Evolutionary conservation across 2,329 filamentous ascomycete species (phyloP).

Genomic region (Colletotrichum echinochloae): DNA sequence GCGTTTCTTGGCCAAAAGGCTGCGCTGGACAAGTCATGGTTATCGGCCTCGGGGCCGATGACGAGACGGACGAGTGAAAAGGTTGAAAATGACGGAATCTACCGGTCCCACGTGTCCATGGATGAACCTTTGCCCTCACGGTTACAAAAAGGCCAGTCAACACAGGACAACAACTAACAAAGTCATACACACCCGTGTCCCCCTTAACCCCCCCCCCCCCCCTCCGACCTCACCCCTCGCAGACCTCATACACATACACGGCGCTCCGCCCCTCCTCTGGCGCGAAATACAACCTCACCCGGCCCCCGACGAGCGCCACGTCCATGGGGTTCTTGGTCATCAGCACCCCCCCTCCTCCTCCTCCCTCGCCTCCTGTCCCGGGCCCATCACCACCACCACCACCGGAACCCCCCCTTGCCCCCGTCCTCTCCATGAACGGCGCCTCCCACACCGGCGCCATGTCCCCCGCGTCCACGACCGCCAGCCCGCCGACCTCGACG

Average conservation of each 20-base stretch:
- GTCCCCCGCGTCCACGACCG: conserved; percentile 58
- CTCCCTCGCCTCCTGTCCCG: not conserved
- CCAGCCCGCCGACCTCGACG: conserved; percentile 57
- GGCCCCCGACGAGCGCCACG: conserved; percentile 56
- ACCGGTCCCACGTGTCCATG: too few species aligned
- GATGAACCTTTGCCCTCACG: too few species aligned
- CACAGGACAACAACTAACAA: too few species aligned
- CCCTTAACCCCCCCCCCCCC: too few species aligned
- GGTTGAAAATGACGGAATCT: too few species aligned
- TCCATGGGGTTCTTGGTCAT: conserved; percentile 64
- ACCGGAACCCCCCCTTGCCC: conserved; percentile 47
- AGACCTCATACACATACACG: conserved; percentile 60
- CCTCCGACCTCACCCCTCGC: conserved; percentile 20
- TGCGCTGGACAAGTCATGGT: too few species aligned
- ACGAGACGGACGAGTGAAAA: too few species aligned
- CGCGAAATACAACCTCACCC: conserved; percentile 59
- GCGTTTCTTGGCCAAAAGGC: too few species aligned
- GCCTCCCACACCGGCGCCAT: conserved; percentile 61
- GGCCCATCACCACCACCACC: too few species aligned
- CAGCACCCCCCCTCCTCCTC: conserved; percentile 48
- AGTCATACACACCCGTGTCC: too few species aligned
- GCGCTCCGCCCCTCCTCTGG: conserved; percentile 61
- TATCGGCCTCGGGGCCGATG: too few species aligned
- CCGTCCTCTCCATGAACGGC: conserved; percentile 56
- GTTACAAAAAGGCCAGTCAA: too few species aligned